Percentiles rank a stretch among this genome's conserved stretches.
phyloP scores from a whole-genome alignment of 169 alveolate species.

The Plasmodium cynomolgi region DNA sequence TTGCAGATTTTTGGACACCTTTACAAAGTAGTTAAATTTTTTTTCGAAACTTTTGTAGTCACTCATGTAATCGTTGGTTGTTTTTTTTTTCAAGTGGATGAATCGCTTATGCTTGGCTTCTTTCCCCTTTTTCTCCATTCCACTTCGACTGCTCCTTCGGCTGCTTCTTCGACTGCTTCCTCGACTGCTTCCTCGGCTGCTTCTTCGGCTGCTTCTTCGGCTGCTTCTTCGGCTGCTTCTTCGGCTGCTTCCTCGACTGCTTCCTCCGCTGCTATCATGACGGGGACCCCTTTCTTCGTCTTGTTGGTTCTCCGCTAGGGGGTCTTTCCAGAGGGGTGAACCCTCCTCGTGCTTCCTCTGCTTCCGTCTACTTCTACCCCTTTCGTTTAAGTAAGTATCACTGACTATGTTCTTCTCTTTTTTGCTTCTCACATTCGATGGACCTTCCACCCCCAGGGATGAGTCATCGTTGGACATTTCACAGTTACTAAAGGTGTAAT shows the following conservation, averaged over 20 bases:
- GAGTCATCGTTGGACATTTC: background rate
- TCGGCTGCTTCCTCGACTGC: background rate
- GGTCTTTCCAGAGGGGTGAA: background rate
- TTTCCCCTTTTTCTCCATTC: background rate
- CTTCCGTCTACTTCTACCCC: background rate
- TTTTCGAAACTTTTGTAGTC: slow-evolving; percentile 64
- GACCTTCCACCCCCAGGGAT: background rate
- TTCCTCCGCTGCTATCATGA: background rate
- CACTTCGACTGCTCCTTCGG: background rate
- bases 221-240: background rate
- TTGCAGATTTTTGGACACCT: slow-evolving; percentile 22
- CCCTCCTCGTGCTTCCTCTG: slow-evolving; percentile 9
- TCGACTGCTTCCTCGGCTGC: background rate
- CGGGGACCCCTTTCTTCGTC: background rate
- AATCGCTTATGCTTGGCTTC: background rate
- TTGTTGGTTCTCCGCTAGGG: background rate
- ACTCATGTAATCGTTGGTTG: slow-evolving; percentile 28
- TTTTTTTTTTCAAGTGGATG: slow-evolving; percentile 16
- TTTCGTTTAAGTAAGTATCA: slow-evolving; percentile 11
- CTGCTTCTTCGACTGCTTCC: background rate
- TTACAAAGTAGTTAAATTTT: slow-evolving; percentile 62
- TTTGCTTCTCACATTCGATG: background rate
- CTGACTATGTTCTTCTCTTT: slow-evolving; percentile 9
- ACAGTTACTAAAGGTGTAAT: slow-evolving; percentile 13
- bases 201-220: background rate